Percentiles rank a stretch among this genome's conserved stretches.
Evolutionary conservation across 2,329 filamentous ascomycete species (phyloP).

Genomic region (Lachnellula suecica): DNA sequence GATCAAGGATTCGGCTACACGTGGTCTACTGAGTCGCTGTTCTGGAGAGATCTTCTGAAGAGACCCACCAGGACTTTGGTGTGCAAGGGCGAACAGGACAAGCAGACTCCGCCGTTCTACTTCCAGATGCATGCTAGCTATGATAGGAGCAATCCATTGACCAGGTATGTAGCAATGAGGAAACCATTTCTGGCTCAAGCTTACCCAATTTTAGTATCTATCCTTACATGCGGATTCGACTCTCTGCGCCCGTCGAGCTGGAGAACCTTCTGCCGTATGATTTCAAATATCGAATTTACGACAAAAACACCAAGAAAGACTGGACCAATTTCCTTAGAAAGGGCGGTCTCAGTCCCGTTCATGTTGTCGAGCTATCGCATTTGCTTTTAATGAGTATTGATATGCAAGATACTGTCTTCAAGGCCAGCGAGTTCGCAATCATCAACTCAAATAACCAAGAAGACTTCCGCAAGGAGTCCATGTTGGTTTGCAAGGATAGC

Average conservation of each 20-base stretch:
- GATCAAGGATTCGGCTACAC: constrained; percentile 96
- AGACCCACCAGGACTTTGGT: constrained; percentile 82
- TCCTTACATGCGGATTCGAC: constrained; percentile 89
- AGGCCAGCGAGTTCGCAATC: constrained; percentile 93
- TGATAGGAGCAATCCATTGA: constrained; percentile 80
- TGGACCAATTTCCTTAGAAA: constrained; percentile 98
- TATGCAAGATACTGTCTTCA: constrained; percentile 94
- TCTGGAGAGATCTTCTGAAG: constrained; percentile 90
- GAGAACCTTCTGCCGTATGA: constrained; percentile 96
- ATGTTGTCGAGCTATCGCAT: constrained; percentile 95
- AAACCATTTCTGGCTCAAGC: constrained; percentile 14
- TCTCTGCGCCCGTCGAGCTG: constrained; percentile 89
- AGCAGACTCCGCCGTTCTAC: constrained; percentile 80
- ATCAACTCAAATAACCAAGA: constrained; percentile 88
- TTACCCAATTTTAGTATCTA: constrained; percentile 61
- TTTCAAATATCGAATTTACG: constrained; percentile 99
- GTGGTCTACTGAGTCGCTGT: constrained; percentile 87
- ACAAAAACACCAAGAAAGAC: constrained; percentile 97
- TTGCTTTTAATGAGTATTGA: constrained; percentile 89
- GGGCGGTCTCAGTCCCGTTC: constrained; percentile 93
- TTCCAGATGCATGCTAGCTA: constrained; percentile 91
- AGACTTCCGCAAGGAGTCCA: constrained; percentile 83
- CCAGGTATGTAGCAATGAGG: constrained; percentile 49
- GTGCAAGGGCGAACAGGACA: constrained; percentile 82
- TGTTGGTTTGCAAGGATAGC: constrained; percentile 79